A percentile compares a stretch with the other conserved stretches of the same genome.
These are phyloP conservation scores for Barbatosphaeria neglecta DNA, from an alignment of 495 filamentous ascomycete species.

Conservation along the genomic window DNA sequence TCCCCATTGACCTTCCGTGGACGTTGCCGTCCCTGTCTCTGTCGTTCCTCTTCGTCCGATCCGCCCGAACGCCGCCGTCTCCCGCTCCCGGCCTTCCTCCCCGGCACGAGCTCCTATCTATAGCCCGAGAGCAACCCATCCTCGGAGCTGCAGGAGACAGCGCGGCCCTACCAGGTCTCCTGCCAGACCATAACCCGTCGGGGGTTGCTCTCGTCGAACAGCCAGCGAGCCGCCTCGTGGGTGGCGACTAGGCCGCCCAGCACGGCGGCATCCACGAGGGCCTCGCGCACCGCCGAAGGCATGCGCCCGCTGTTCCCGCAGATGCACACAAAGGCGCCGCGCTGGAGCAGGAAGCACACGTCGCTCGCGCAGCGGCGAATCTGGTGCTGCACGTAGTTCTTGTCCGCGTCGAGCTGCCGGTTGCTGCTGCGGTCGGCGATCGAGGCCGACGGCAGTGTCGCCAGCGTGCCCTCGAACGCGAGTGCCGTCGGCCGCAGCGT, in stretches of 20 bases:
- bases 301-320: constrained; percentile 80
- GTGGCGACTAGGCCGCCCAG: constrained; percentile 11
- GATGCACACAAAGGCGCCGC: constrained; percentile 41
- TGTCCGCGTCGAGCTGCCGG: constrained; percentile 28
- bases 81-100: no score
- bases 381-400: constrained; percentile 86
- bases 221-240: constrained; percentile 16
- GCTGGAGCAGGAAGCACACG: constrained; percentile 46
- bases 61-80: no score
- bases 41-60: no score
- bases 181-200: constrained; percentile 25
- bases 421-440: background rate
- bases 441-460: background rate
- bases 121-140: no score
- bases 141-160: no score
- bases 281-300: constrained; percentile 78
- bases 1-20: no score
- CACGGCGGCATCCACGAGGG: constrained; percentile 59
- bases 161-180: constrained; percentile 39
- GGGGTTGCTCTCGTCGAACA: constrained; percentile 8
- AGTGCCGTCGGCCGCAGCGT: background rate
- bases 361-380: constrained; percentile 48
- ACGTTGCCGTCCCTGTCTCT: no score
- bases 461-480: background rate
- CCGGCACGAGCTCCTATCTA: no score